phyloP scores from a whole-genome alignment of 148 eudicot species.

The Rhododendron kiyosumense region DNA sequence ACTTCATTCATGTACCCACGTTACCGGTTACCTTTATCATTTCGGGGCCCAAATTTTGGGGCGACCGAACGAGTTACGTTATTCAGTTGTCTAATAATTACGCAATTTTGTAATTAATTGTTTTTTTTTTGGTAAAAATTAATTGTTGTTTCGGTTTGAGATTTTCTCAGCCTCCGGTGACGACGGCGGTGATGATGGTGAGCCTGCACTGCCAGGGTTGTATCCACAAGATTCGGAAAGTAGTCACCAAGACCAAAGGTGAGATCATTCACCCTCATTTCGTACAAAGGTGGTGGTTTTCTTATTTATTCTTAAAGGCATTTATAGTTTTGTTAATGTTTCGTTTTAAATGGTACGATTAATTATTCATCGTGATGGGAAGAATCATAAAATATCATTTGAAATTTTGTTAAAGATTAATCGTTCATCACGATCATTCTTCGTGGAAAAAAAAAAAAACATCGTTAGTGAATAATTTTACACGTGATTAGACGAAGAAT shows the following conservation, averaged over 20 bases:
- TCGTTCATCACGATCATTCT: no score
- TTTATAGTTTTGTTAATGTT: neutral
- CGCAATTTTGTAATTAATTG: neutral
- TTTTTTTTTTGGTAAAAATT: neutral
- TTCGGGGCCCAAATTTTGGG: constrained; percentile 2
- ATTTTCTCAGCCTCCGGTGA: constrained; percentile 39
- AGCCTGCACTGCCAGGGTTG: constrained; percentile 78
- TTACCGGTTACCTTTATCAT: neutral
- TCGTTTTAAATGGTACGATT: no score
- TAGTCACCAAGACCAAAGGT: constrained; percentile 52
- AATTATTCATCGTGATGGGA: no score
- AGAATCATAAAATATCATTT: no score
- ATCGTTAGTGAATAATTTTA: neutral
- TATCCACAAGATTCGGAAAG: constrained; percentile 43
- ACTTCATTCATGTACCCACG: neutral
- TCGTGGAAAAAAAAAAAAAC: no score
- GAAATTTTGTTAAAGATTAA: no score
- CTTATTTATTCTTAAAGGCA: neutral
- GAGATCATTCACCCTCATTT: neutral
- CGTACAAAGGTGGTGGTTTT: neutral
- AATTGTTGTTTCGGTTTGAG: neutral
- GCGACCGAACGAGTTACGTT: neutral
- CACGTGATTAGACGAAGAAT: neutral
- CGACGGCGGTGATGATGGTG: constrained; percentile 65
- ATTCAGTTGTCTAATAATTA: neutral